Evolutionary conservation across 2,329 filamentous ascomycete genomes (phyloP).

Genomic region (Penicillium nordicum): DNA sequence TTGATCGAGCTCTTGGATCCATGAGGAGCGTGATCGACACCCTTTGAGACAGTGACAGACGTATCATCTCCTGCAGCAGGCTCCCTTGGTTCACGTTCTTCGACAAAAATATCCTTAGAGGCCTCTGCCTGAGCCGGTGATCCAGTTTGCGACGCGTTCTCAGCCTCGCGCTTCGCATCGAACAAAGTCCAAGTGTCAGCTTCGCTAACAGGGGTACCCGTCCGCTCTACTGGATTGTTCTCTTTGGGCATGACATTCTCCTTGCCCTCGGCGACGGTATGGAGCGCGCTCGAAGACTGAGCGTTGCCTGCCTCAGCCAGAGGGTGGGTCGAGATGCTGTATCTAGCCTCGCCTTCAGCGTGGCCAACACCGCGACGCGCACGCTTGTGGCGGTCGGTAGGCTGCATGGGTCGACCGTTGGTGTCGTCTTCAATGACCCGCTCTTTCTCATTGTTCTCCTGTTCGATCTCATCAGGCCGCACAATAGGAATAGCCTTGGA

Average conservation of each 20-base stretch:
- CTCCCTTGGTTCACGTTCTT: conserved; percentile 15
- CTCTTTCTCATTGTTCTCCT: conserved; percentile 36
- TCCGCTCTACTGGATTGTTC: conserved; percentile 27
- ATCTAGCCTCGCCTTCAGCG: conserved; percentile 70
- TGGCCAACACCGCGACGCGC: conserved; percentile 62
- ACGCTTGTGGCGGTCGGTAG: conserved; percentile 71
- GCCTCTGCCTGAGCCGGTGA: conserved; percentile 37
- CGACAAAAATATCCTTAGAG: conserved; percentile 7
- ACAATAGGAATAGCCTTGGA: conserved; percentile 84
- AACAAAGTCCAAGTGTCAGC: conserved; percentile 57
- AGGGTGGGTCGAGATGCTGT: conserved; percentile 54
- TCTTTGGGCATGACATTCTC: conserved; percentile 42
- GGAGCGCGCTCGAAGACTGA: conserved; percentile 24
- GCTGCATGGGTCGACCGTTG: conserved; percentile 57
- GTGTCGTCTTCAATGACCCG: conserved; percentile 51
- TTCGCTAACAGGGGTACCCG: conserved; percentile 34
- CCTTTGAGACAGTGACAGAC: conserved; percentile 3
- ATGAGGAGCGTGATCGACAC: conserved; percentile 16
- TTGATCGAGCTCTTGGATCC: conserved; percentile 26
- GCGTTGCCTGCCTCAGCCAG: conserved; percentile 33
- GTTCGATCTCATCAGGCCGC: conserved; percentile 56
- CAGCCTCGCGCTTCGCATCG: conserved; percentile 53
- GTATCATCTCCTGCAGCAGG: conserved; percentile 1
- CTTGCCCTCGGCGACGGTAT: conserved; percentile 35
- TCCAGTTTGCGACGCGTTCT: conserved; percentile 52